A percentile compares a stretch with the other conserved stretches of the same genome.
phyloP scores from a whole-genome alignment of 352 stramenopile species.

The Pythium monospermum region DNA sequence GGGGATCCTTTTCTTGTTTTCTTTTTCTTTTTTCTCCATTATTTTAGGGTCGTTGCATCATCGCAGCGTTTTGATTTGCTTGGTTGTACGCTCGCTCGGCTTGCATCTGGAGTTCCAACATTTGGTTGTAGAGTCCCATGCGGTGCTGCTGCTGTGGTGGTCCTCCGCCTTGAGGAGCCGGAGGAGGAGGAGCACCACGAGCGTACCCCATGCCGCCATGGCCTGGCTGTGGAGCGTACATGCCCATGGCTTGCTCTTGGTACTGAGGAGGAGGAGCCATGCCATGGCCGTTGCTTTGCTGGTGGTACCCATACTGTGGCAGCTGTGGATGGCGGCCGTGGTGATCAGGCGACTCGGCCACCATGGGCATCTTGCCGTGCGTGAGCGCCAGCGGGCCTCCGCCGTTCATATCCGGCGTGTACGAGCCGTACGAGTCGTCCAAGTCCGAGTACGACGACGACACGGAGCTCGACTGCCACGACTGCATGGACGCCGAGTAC shows the following conservation, averaged over 20 bases:
- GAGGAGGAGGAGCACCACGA: too few relatives aligned
- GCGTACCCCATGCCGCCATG: background rate
- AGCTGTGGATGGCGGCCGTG: slow-evolving; percentile 7
- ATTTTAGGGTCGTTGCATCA: slow-evolving; percentile 30
- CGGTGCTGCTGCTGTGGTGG: slow-evolving; percentile 35
- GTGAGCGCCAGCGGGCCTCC: slow-evolving; percentile 20
- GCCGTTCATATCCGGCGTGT: slow-evolving; percentile 3
- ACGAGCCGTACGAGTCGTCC: slow-evolving; percentile 29
- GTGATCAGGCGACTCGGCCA: slow-evolving; percentile 24
- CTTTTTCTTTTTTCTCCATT: too few relatives aligned
- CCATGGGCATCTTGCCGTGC: slow-evolving; percentile 42
- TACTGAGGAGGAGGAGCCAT: too few relatives aligned
- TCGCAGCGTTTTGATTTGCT: slow-evolving; percentile 65
- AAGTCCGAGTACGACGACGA: slow-evolving; percentile 50
- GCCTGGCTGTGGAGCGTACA: background rate
- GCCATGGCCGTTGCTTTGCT: too few relatives aligned
- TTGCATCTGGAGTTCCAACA: slow-evolving; percentile 68
- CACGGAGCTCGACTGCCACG: slow-evolving; percentile 49
- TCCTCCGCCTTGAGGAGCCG: background rate
- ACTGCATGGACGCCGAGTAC: slow-evolving; percentile 51
- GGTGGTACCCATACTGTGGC: slow-evolving; percentile 16
- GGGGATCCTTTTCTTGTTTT: too few relatives aligned
- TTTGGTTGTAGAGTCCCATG: slow-evolving; percentile 68
- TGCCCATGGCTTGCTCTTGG: background rate
- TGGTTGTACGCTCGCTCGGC: slow-evolving; percentile 64